Percentiles rank a stretch among this genome's conserved stretches.
phyloP scores from a whole-genome alignment of 176 grass and related monocot species.

The Aegilops longissima region DNA sequence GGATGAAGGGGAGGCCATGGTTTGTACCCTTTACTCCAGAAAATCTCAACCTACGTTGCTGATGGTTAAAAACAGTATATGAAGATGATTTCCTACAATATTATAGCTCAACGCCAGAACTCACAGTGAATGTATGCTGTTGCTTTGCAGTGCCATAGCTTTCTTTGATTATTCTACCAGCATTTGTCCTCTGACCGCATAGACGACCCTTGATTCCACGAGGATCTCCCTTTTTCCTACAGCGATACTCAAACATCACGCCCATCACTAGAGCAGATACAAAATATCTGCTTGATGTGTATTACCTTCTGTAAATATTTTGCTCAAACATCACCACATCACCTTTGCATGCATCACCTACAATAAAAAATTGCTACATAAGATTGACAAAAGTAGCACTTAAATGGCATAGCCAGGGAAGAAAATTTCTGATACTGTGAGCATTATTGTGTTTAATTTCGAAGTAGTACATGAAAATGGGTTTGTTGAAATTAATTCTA shows the following conservation, averaged over 20 bases:
- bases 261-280: not conserved
- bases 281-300: not conserved
- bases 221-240: constrained; percentile 17
- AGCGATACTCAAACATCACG: not conserved
- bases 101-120: not conserved
- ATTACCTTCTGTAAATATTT: constrained; percentile 71
- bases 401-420: not conserved
- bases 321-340: constrained; percentile 82
- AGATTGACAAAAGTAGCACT: constrained; percentile 11
- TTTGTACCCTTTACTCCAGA: constrained; percentile 17
- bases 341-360: constrained; percentile 77
- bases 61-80: not conserved
- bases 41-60: not conserved
- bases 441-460: not conserved
- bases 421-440: not conserved
- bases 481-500: not conserved
- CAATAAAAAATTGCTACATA: not conserved
- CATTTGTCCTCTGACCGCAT: constrained; percentile 15
- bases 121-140: constrained; percentile 20
- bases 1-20: constrained; percentile 21
- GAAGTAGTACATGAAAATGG: not conserved
- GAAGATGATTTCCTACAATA: not conserved
- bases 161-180: constrained; percentile 13
- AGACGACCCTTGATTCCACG: not conserved
- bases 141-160: constrained; percentile 18